These are phyloP conservation scores for Magnusiomyces paraingens DNA, from an alignment of 1,139 yeast genomes.

Conservation along the genomic window DNA sequence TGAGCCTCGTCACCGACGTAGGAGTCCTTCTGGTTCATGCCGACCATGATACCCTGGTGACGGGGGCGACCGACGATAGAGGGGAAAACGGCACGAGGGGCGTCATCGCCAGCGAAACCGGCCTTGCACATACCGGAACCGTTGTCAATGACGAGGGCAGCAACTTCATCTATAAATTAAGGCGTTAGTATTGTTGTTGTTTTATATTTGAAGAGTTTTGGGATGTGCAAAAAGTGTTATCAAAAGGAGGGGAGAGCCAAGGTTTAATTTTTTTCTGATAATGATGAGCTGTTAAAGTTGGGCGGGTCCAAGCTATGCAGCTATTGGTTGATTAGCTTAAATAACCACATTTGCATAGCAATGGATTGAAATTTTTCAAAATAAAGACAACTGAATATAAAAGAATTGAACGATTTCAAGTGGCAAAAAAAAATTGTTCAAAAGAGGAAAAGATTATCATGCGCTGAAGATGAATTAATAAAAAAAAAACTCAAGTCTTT, in stretches of 20 bases:
- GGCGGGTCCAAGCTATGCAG: too few species aligned
- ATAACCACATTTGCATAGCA: neutral
- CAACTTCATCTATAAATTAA: conserved; percentile 29
- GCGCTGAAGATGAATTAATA: too few species aligned
- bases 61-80: conserved; percentile 99
- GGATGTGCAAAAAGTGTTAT: conserved; percentile 10
- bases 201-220: conserved; percentile 4
- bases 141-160: conserved; percentile 87
- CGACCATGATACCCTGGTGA: conserved; percentile 97
- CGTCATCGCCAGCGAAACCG: conserved; percentile 99
- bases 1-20: conserved; percentile 99
- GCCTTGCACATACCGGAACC: conserved; percentile 99
- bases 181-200: conserved; percentile 11
- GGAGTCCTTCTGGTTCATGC: conserved; percentile 99
- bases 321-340: neutral
- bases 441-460: too few species aligned
- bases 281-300: too few species aligned
- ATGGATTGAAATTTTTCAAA: neutral
- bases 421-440: too few species aligned
- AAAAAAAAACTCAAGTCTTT: too few species aligned
- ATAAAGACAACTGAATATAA: neutral
- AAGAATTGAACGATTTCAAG: neutral
- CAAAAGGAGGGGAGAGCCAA: too few species aligned
- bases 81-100: conserved; percentile 99
- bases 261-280: too few species aligned